Evolutionary conservation across 768 basidiomycete genomes (phyloP).

Genomic region (Exsudoporus frostii): DNA sequence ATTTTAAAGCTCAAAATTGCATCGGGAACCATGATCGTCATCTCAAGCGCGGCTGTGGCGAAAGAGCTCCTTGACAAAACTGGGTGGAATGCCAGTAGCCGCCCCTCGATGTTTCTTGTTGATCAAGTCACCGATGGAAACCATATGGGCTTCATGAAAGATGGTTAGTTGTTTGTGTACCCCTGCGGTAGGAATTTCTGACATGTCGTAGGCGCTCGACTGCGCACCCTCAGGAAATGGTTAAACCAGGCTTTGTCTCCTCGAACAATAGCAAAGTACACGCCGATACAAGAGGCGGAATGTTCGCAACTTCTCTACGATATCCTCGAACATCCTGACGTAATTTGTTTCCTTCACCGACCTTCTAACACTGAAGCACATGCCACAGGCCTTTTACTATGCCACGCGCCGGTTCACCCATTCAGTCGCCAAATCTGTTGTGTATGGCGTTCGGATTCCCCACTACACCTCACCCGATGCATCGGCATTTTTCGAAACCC

Average conservation of each 20-base stretch:
- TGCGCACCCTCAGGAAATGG: conserved; percentile 5
- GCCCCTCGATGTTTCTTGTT: conserved; percentile 2
- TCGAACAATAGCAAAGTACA: background rate
- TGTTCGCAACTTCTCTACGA: conserved; percentile 1
- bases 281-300: conserved; percentile 1
- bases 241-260: background rate
- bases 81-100: conserved; percentile 5
- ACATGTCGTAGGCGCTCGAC: background rate
- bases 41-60: conserved; percentile 2
- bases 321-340: conserved; percentile 1
- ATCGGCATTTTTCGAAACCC: background rate
- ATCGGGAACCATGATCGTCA: conserved; percentile 1
- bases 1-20: conserved; percentile 6
- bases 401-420: conserved; percentile 4
- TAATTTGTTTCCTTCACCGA: background rate
- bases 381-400: background rate
- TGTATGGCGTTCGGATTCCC: conserved; percentile 1
- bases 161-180: background rate
- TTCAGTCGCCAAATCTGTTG: conserved; percentile 1
- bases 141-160: conserved; percentile 5
- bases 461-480: conserved; percentile 3
- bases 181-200: background rate
- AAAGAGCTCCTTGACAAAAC: conserved; percentile 4
- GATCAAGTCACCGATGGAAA: conserved; percentile 4
- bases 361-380: background rate